Evolutionary conservation across 1,139 yeast species (phyloP), one percentile per base, ranked within the genome.

Genomic region (Pichia terricola): DNA sequence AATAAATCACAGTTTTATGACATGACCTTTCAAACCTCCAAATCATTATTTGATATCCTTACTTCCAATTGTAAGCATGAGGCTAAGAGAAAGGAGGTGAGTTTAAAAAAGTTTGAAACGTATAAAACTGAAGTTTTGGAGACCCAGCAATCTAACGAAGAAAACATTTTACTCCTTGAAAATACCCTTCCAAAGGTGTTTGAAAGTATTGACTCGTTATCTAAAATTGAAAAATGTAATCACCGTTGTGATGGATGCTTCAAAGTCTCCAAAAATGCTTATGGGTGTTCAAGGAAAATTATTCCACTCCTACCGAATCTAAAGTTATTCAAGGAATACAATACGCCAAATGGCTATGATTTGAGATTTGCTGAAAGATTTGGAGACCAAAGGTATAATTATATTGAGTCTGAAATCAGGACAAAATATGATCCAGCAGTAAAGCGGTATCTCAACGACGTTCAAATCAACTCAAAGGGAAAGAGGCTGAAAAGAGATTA

Each of bases 201-300:
- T 38, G 41, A 42, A 33, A 7, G 31, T 9, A 31, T 42, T 25
- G 40, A 35, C 10, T 42, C 41, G n/a, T 34, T 46, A 25, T 37
- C 39, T 3, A 46, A 42, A 40, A 38, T 46, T 22, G 31, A 33
- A 6, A 27, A 38, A 9, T 27, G 40, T 11, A 38, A 30, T 9
- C 49, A 46, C 26, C 27, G 9, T 11, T 46, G 49, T 31, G 35
- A 40, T n/a, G 44, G 43, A 3, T 46, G 49, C 28, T 46, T 46
- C 8, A 42, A 42, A 39, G 32, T 46, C 4, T 40, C 45, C 2
- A 44, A 37, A 9, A 26, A 34, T n/a, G 38, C 44, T 32, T 46
- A 46, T 40, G 49, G 49, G 3, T 46, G 49, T 26, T 38, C 44
- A 2, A 46, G 39, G 3, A 45, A 46, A 30, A 31, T 46, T 16